Percentiles rank a stretch among this genome's conserved stretches.
Evolutionary conservation across 2,329 filamentous ascomycete genomes (phyloP).

Genomic region (Cladosporium phlei): DNA sequence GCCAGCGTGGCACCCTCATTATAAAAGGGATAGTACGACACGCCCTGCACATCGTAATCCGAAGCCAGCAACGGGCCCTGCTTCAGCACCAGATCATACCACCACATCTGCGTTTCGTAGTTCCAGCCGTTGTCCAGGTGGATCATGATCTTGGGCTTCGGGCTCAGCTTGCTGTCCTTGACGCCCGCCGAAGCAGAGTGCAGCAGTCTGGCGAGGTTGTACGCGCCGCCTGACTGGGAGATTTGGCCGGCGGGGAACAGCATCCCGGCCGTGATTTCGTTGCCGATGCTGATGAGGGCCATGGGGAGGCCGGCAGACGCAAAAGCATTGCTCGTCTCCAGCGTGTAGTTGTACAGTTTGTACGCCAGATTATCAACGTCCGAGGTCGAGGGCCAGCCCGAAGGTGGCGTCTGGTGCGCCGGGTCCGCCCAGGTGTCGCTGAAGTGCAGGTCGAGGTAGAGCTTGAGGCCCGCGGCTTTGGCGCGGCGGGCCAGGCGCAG

Average conservation of each 20-base stretch:
- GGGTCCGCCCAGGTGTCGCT: slow-evolving; percentile 35
- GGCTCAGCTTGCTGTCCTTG: slow-evolving; percentile 23
- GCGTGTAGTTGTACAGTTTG: slow-evolving; percentile 31
- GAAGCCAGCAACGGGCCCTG: slow-evolving; percentile 22
- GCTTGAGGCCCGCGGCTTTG: slow-evolving; percentile 25
- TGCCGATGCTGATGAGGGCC: slow-evolving; percentile 37
- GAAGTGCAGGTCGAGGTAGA: slow-evolving; percentile 35
- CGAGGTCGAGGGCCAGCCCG: slow-evolving; percentile 26
- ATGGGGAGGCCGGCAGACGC: slow-evolving; percentile 35
- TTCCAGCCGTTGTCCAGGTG: slow-evolving; percentile 34
- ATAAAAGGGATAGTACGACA: slow-evolving; percentile 31
- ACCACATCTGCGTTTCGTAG: slow-evolving; percentile 25
- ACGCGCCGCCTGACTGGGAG: slow-evolving; percentile 24
- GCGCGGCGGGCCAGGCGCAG: slow-evolving; percentile 33
- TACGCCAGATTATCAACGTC: slow-evolving; percentile 29
- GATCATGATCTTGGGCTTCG: slow-evolving; percentile 28
- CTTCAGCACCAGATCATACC: slow-evolving; percentile 27
- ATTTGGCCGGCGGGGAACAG: slow-evolving; percentile 33
- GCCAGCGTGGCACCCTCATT: slow-evolving; percentile 25
- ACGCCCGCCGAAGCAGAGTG: slow-evolving; percentile 28
- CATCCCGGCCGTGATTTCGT: slow-evolving; percentile 35
- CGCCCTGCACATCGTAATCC: slow-evolving; percentile 29
- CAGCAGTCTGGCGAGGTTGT: slow-evolving; percentile 31
- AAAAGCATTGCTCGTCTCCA: slow-evolving; percentile 37
- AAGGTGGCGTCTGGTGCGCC: slow-evolving; percentile 28